These are phyloP conservation scores for Carex arenaria DNA, from an alignment of 202 grass and related monocot species.

Conservation along the genomic window DNA sequence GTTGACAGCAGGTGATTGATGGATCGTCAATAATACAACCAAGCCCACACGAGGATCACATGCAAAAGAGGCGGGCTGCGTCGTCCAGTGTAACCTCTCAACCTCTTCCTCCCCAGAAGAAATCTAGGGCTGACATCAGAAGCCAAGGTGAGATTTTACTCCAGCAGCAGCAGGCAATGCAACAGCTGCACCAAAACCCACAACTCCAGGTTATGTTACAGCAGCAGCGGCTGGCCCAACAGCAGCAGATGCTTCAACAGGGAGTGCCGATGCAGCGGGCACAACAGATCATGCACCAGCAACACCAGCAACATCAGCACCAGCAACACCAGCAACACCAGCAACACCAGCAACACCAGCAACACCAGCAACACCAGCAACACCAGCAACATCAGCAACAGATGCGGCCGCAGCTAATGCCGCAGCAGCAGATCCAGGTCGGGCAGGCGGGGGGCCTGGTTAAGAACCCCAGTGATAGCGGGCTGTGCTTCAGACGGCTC, in stretches of 20 bases:
- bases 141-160: conserved; percentile 46
- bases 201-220: conserved; percentile 78
- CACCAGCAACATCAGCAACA: conserved; percentile 61
- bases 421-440: conserved; percentile 40
- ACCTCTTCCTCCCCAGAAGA: conserved; percentile 73
- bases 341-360: neutral
- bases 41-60: conserved; percentile 59
- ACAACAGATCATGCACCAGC: conserved; percentile 5
- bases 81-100: conserved; percentile 90
- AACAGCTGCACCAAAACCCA: conserved; percentile 61
- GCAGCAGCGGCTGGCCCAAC: conserved; percentile 61
- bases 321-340: conserved; percentile 29
- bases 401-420: conserved; percentile 57
- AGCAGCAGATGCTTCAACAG: conserved; percentile 11
- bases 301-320: conserved; percentile 31
- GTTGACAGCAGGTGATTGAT: conserved; percentile 45
- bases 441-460: conserved; percentile 38
- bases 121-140: conserved; percentile 57
- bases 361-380: conserved; percentile 11
- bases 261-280: conserved; percentile 16
- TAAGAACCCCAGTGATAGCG: conserved; percentile 50
- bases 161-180: conserved; percentile 63
- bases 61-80: conserved; percentile 47
- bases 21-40: conserved; percentile 80
- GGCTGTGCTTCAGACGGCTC: conserved; percentile 65